phyloP scores from a whole-genome alignment of 495 filamentous ascomycete species.

The Xylaria flabelliformis region DNA sequence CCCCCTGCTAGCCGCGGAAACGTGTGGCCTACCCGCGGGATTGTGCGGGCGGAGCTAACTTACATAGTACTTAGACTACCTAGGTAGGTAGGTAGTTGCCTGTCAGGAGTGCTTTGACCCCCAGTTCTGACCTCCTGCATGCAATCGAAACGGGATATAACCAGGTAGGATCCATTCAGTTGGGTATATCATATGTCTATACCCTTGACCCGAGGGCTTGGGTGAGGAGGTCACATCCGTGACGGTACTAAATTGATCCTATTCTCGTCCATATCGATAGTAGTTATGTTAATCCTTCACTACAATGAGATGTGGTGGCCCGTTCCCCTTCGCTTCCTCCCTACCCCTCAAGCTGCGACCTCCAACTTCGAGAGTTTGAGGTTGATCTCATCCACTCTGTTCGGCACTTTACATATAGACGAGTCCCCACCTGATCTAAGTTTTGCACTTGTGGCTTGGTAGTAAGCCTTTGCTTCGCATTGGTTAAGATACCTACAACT shows the following conservation, averaged over 20 bases:
- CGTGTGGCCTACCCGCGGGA: neutral
- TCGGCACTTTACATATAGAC: neutral
- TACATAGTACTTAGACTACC: neutral
- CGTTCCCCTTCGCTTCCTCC: neutral
- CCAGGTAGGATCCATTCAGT: neutral
- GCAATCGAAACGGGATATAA: neutral
- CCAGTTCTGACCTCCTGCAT: neutral
- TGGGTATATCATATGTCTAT: neutral
- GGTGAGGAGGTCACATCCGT: neutral
- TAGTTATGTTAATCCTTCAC: too few relatives aligned
- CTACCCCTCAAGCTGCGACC: neutral
- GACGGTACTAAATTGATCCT: neutral
- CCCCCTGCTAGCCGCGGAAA: conserved; percentile 9
- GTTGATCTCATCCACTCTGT: neutral
- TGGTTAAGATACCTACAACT: neutral
- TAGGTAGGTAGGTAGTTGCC: too few relatives aligned
- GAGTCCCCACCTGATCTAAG: neutral
- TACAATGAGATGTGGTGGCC: neutral
- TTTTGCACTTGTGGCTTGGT: neutral
- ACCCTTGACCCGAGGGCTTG: neutral
- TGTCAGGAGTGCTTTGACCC: neutral
- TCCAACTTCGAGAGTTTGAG: neutral
- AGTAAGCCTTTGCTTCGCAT: neutral
- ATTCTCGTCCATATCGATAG: neutral
- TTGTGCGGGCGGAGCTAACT: neutral